A percentile compares a stretch with the other conserved stretches of the same genome.
Conservation (phyloP, 148 eudicot genomes). For the Gaultheria prostrata region DNA sequence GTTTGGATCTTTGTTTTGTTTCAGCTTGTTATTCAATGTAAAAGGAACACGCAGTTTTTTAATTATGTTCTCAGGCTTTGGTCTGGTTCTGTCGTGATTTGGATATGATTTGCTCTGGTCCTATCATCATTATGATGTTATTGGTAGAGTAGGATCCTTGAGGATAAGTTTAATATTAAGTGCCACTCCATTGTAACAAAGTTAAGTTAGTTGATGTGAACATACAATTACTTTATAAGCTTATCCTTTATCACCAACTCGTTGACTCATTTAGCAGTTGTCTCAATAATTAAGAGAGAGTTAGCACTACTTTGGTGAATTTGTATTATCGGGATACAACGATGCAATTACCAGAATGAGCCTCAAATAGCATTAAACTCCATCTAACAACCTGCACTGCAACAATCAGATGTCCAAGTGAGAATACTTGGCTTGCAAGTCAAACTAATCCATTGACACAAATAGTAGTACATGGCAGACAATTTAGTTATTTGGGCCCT, state of each 20-base stretch:
- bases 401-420: background rate
- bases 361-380: background rate
- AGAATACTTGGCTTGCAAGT: background rate
- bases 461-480: too few species aligned
- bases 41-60: background rate
- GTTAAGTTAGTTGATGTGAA: background rate
- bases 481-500: slow-evolving; percentile 2
- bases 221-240: background rate
- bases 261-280: background rate
- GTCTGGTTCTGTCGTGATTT: background rate
- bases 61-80: background rate
- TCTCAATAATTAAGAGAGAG: background rate
- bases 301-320: background rate
- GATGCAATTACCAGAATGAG: background rate
- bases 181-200: background rate
- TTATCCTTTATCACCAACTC: background rate
- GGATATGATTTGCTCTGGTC: background rate
- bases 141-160: background rate
- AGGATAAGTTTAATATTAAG: background rate
- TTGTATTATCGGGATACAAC: background rate
- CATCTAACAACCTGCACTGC: background rate
- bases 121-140: background rate
- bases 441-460: slow-evolving; percentile 13
- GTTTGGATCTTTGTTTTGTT: background rate
- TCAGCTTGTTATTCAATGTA: background rate